Evolutionary conservation across 163 green algal genomes (phyloP), one percentile per base, ranked within the genome.

Genomic region (Volvox carteri): DNA sequence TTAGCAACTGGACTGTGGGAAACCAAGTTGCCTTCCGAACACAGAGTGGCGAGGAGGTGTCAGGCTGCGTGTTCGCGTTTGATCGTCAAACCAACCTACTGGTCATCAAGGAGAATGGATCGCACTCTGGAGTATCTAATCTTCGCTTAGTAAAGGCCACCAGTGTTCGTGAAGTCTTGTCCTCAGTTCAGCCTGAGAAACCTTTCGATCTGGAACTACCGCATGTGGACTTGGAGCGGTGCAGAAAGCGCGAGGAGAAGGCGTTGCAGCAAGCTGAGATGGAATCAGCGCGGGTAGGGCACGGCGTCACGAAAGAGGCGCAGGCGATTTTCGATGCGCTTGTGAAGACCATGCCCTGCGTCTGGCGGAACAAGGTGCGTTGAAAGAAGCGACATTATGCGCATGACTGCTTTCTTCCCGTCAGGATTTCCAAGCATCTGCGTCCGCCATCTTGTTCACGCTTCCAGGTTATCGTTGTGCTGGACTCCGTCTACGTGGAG

Each of bases 321-420:
- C 95, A 98, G 90, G 89, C 92, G 60, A 93, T 98, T 16, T 98
- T 98, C 90, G 95, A 98, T 75, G 92, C 93, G 2, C 89, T 98
- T 0, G 93, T 91, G 48, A 98, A 98, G 94, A 98, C 96, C 19
- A 90, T 98, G 93, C 95, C 95, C 0, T 95, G 94, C 50, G 70
- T 86, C 7, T 97, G 95, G 95, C 88, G 89, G 30, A 92, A 90
- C 60, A 95, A 92, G 81, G 81, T 87, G 19, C 8, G 75, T 67
- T 42, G 9, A 5, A 39, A 12, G n/a, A 33, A 39, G 23, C 25
- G 12, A 11, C 23, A 3, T 41, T 19, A 9, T 9, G 0, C 25
- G 6, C 42, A 23, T 37, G 21, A 23, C 11, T 52, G 42, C 54
- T 7, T 4, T 65, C 19, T 65, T 65, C 7, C 8, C 8, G 28